Evolutionary conservation across 1,284 basidiomycete genomes (phyloP).

Genomic region (Heliocybe sulcata): DNA sequence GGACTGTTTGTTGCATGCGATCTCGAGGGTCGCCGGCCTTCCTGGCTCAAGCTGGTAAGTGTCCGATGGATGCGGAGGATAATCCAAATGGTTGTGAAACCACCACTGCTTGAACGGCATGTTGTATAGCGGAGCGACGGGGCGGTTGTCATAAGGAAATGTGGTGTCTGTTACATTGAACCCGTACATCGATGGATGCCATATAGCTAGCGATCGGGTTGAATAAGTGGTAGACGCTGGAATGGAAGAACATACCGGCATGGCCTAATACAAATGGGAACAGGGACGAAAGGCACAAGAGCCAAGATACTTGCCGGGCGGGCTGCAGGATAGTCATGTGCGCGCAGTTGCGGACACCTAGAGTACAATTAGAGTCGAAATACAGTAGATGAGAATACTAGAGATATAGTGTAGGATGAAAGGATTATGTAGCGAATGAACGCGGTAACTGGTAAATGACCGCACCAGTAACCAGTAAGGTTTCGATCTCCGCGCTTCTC

Average conservation of each 20-base stretch:
- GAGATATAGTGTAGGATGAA: too few relatives aligned
- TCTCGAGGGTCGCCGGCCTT: constrained; percentile 37
- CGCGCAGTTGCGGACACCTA: too few relatives aligned
- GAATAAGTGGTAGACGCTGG: background rate
- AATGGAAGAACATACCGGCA: background rate
- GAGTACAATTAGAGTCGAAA: too few relatives aligned
- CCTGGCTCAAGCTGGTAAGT: constrained; percentile 55
- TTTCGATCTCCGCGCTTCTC: too few relatives aligned
- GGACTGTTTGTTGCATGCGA: constrained; percentile 51
- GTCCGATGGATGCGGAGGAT: constrained; percentile 47
- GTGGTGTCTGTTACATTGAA: constrained; percentile 51
- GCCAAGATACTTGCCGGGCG: background rate
- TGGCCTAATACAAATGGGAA: background rate
- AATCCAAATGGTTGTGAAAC: constrained; percentile 56
- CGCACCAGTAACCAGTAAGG: too few relatives aligned
- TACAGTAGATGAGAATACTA: too few relatives aligned
- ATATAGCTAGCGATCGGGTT: constrained; percentile 18
- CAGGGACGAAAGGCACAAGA: background rate
- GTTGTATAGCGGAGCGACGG: background rate
- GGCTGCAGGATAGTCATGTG: too few relatives aligned
- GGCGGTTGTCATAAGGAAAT: constrained; percentile 26
- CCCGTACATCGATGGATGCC: constrained; percentile 32
- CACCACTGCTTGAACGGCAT: constrained; percentile 51
- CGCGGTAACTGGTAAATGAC: too few relatives aligned
- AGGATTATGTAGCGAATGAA: too few relatives aligned